Base-by-base conservation (phyloP, 225 moss, liverwort and hornwort species). In the Ulota crispa region DNA sequence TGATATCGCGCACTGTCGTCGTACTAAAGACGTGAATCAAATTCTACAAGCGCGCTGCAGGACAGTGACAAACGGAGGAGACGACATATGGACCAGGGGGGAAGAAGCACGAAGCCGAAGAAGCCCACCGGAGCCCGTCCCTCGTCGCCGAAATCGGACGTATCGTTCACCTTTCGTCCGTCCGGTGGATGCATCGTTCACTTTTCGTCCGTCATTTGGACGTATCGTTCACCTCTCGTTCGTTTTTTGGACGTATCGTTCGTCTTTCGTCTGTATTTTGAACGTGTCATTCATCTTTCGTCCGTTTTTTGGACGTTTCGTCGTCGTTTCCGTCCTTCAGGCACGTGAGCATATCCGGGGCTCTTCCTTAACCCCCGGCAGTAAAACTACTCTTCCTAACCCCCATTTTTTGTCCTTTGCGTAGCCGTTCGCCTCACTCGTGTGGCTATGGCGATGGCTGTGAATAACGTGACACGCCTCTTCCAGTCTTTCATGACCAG, bases 401-500 rank as follows among this genome's bases (percentile, higher is more conserved):
- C 50, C 50, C 16, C 18, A 16, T 50, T 50, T 18, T 50, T 18
- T 50, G 16, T 18, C 50, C 50, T 5, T 50, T 16, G 50, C 1
- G 50, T 50, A 34, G 50, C 50, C 50, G 5, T 18, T 50, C 18
- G 50, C 50, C 18, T 4, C 16, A 19, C 3, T 65, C 7, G 15
- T 34, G 34, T 39, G 30, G 57, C 72, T 50, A 16, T 66, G 66
- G 55, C 56, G 47, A 81, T 78, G 78, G 70, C 64, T 61, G 64
- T 14, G 68, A 56, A 55, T 73, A 78, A 69, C 34, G 81, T 63
- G 73, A 9, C 47, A 55, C 64, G 59, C n/a, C 10, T 75, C 74
- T 84, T 84, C 56, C 78, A 87, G 55, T 75, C 54, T 68, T 88
- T 80, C 55, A 85, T 85, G 80, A 9, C 76, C 39, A 85, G 87